Evolutionary conservation across 495 filamentous ascomycete species (phyloP).

Genomic region (Penicillium coprophilum): DNA sequence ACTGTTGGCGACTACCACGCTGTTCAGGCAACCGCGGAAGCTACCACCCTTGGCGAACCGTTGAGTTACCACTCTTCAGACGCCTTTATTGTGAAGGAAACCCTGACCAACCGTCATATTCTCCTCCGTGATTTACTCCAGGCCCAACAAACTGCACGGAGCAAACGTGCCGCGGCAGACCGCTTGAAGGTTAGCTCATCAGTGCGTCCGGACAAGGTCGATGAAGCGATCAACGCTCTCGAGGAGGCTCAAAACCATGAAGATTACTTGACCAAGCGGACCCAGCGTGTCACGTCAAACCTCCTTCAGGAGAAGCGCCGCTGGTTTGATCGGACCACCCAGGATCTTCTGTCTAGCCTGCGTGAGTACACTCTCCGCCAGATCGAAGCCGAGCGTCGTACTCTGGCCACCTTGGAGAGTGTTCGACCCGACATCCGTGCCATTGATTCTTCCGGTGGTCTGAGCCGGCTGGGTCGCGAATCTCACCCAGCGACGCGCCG

Average conservation of each 20-base stretch:
- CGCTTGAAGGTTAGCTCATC: slow-evolving; percentile 79
- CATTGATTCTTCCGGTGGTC: slow-evolving; percentile 86
- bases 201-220: slow-evolving; percentile 89
- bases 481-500: slow-evolving; percentile 74
- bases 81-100: slow-evolving; percentile 98
- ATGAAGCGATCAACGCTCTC: slow-evolving; percentile 86
- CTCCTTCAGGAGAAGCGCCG: slow-evolving; percentile 83
- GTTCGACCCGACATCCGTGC: slow-evolving; percentile 90
- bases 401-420: slow-evolving; percentile 85
- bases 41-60: slow-evolving; percentile 90
- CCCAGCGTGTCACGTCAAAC: slow-evolving; percentile 82
- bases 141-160: slow-evolving; percentile 76
- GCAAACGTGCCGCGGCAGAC: slow-evolving; percentile 79
- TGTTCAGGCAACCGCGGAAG: slow-evolving; percentile 96
- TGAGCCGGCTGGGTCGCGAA: slow-evolving; percentile 86
- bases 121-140: slow-evolving; percentile 91
- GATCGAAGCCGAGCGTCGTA: slow-evolving; percentile 93
- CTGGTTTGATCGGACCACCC: slow-evolving; percentile 86
- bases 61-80: slow-evolving; percentile 94
- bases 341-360: slow-evolving; percentile 74
- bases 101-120: slow-evolving; percentile 96
- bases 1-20: slow-evolving; percentile 92
- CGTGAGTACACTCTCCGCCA: slow-evolving; percentile 91
- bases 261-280: slow-evolving; percentile 74
- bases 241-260: slow-evolving; percentile 84